phyloP scores from a whole-genome alignment of 2,329 filamentous ascomycete genomes.

The Taxawa tesnikishii region DNA sequence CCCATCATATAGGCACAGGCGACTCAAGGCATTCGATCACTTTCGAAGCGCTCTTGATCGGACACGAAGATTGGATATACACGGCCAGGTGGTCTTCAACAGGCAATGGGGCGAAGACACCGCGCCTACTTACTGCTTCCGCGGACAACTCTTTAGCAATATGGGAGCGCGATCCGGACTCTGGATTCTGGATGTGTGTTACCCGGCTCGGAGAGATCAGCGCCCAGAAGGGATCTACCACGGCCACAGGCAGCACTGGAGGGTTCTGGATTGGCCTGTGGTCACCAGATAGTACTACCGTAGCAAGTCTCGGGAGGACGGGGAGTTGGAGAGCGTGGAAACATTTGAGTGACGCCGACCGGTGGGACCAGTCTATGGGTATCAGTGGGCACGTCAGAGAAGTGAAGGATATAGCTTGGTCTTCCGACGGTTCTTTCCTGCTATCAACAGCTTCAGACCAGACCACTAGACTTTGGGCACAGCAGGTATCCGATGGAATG shows the following conservation, averaged over 20 bases:
- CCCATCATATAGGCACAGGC: slow-evolving; percentile 57
- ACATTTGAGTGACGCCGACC: slow-evolving; percentile 45
- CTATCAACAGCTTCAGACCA: slow-evolving; percentile 86
- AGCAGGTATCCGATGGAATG: slow-evolving; percentile 49
- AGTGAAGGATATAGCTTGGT: slow-evolving; percentile 76
- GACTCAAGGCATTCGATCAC: slow-evolving; percentile 63
- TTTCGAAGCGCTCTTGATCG: slow-evolving; percentile 85
- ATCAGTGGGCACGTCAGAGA: slow-evolving; percentile 75
- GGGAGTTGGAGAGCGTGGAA: slow-evolving; percentile 89
- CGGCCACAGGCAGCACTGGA: slow-evolving; percentile 87
- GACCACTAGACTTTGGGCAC: slow-evolving; percentile 75
- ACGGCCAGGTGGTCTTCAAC: slow-evolving; percentile 62
- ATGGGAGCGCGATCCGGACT: slow-evolving; percentile 74
- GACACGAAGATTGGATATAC: slow-evolving; percentile 98
- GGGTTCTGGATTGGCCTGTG: slow-evolving; percentile 95
- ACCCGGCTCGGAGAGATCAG: slow-evolving; percentile 87
- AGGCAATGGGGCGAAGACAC: slow-evolving; percentile 23
- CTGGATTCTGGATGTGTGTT: slow-evolving; percentile 82
- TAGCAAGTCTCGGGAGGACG: slow-evolving; percentile 77
- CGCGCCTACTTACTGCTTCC: slow-evolving; percentile 65
- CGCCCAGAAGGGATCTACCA: slow-evolving; percentile 87
- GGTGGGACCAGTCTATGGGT: slow-evolving; percentile 66
- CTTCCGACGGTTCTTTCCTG: slow-evolving; percentile 67
- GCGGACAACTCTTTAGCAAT: slow-evolving; percentile 91
- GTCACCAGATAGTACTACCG: slow-evolving; percentile 62